phyloP scores from a whole-genome alignment of 139 green algal genomes.

The Gonium pectorale region DNA sequence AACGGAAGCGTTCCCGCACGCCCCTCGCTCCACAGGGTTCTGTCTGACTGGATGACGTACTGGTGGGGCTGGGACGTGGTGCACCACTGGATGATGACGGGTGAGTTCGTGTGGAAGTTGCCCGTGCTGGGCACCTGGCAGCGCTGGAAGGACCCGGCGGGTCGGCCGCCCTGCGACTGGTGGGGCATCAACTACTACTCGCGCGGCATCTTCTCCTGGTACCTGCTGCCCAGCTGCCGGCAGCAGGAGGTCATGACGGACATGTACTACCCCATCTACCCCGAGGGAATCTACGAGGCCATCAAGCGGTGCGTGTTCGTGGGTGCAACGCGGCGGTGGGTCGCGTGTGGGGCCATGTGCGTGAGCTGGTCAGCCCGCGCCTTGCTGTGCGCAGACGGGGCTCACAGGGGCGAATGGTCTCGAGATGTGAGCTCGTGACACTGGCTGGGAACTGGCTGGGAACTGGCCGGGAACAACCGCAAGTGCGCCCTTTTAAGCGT shows the following conservation, averaged over 20 bases:
- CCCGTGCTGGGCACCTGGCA: constrained; percentile 66
- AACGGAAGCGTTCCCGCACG: too few species aligned
- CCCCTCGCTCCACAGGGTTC: neutral
- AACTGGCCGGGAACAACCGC: too few species aligned
- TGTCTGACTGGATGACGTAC: constrained; percentile 68
- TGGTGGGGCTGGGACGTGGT: constrained; percentile 76
- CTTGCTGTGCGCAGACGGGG: too few species aligned
- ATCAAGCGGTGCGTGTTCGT: constrained; percentile 23
- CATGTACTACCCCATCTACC: constrained; percentile 87
- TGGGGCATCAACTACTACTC: constrained; percentile 81
- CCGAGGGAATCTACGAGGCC: constrained; percentile 72
- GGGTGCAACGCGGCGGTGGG: too few species aligned
- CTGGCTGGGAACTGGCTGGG: too few species aligned
- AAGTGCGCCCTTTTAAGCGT: too few species aligned
- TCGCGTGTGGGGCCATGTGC: too few species aligned
- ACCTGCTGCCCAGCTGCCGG: constrained; percentile 60
- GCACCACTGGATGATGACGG: constrained; percentile 70
- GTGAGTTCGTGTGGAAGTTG: constrained; percentile 70
- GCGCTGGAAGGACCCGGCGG: constrained; percentile 54
- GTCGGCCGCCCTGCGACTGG: constrained; percentile 71
- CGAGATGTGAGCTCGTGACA: too few species aligned
- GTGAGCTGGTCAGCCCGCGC: too few species aligned
- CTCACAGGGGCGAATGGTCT: too few species aligned
- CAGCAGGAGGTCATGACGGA: constrained; percentile 84
- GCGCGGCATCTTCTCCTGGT: constrained; percentile 46